These are phyloP conservation scores for Aspergillus sp. DNA, from an alignment of 2,329 filamentous ascomycete species.

Conservation along the genomic window DNA sequence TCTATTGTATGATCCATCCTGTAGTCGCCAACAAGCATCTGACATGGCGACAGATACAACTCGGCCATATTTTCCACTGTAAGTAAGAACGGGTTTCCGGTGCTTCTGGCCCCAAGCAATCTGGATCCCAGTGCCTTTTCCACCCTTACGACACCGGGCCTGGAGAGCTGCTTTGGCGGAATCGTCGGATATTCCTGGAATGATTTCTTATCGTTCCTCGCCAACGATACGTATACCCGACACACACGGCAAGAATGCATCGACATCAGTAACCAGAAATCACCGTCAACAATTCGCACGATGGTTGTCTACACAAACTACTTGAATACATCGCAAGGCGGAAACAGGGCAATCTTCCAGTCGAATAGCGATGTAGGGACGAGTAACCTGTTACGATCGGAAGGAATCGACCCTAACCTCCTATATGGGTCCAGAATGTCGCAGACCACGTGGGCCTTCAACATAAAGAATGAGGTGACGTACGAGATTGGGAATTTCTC, in stretches of 20 bases:
- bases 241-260: neutral
- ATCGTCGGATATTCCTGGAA: neutral
- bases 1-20: neutral
- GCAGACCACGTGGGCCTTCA: too few species aligned
- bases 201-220: neutral
- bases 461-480: too few species aligned
- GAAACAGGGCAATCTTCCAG: neutral
- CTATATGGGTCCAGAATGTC: too few species aligned
- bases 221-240: neutral
- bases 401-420: neutral
- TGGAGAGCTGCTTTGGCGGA: neutral
- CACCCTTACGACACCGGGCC: neutral
- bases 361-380: neutral
- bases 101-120: neutral
- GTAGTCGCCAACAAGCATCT: neutral
- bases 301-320: too few species aligned
- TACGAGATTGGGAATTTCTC: too few species aligned
- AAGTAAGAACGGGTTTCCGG: neutral
- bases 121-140: neutral
- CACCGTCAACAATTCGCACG: too few species aligned
- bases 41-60: neutral
- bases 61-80: neutral
- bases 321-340: neutral
- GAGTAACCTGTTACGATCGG: neutral
- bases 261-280: neutral